Percentiles rank a stretch among this genome's conserved stretches.
Conservation (phyloP, 257 asterid genomes). For the Solanum habrochaites region DNA sequence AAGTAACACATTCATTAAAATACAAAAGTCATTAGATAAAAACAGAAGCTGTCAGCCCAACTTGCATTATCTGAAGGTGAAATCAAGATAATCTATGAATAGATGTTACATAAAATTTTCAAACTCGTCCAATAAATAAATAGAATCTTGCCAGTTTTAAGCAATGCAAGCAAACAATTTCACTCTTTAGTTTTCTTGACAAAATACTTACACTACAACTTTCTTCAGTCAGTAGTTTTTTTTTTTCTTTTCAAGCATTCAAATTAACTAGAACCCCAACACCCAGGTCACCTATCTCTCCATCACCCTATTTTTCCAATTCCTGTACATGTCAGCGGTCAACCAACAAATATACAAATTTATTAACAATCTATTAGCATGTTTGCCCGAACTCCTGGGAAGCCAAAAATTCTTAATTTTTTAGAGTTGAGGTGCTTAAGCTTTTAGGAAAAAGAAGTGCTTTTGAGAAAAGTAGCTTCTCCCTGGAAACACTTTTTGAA, state of each 20-base stretch:
- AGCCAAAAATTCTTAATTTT: neutral
- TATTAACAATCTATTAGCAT: neutral
- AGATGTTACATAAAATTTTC: neutral
- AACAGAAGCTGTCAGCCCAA: neutral
- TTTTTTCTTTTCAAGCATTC: neutral
- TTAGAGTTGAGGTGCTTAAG: neutral
- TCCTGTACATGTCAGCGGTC: neutral
- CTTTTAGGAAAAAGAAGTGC: neutral
- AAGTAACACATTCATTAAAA: neutral
- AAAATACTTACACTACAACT: neutral
- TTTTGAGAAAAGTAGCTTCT: neutral
- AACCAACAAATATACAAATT: neutral
- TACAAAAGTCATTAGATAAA: neutral
- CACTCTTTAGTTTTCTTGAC: neutral
- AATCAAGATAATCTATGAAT: neutral
- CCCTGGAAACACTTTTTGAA: neutral
- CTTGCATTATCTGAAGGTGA: neutral
- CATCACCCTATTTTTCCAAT: neutral
- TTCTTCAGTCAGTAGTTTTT: neutral
- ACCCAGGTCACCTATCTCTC: neutral
- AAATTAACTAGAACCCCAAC: neutral
- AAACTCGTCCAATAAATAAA: neutral
- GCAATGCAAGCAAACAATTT: neutral
- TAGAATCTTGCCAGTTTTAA: neutral
- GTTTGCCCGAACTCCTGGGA: neutral